Evolutionary conservation across 2,329 filamentous ascomycete genomes (phyloP).

Genomic region (Colletotrichum eremochloae): DNA sequence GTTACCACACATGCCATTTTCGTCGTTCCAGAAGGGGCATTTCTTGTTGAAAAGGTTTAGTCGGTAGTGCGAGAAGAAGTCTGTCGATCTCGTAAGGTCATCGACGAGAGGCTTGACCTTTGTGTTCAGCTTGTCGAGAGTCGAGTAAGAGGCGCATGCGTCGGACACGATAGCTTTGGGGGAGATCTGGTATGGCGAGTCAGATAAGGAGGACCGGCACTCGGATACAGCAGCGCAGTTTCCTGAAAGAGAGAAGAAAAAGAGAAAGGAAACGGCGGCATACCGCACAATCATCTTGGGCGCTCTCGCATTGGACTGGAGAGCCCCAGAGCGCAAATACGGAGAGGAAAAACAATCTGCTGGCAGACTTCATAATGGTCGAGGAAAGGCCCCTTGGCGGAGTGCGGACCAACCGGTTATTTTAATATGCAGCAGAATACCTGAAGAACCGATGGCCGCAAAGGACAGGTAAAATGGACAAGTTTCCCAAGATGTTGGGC

Average conservation of each 20-base stretch:
- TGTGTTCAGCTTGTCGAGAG: constrained; percentile 86
- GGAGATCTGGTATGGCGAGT: constrained; percentile 76
- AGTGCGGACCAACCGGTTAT: not conserved
- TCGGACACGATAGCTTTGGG: constrained; percentile 91
- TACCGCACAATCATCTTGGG: constrained; percentile 68
- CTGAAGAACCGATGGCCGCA: constrained; percentile 14
- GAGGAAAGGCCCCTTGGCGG: not conserved
- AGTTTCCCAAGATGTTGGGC: constrained; percentile 36
- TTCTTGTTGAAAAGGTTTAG: constrained; percentile 94
- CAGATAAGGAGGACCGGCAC: constrained; percentile 53
- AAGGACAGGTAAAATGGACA: constrained; percentile 21
- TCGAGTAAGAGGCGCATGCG: constrained; percentile 93
- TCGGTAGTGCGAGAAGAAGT: constrained; percentile 98
- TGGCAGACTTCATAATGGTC: constrained; percentile 65
- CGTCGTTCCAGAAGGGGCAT: constrained; percentile 97
- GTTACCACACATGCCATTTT: constrained; percentile 95
- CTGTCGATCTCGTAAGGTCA: constrained; percentile 86
- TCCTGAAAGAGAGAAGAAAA: constrained; percentile 40
- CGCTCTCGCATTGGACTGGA: constrained; percentile 59
- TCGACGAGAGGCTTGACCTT: constrained; percentile 82
- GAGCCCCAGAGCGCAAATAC: constrained; percentile 68
- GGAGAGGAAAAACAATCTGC: constrained; percentile 68
- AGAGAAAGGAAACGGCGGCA: constrained; percentile 49
- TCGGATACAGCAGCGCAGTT: constrained; percentile 40
- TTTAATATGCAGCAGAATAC: constrained; percentile 14